Evolutionary conservation across 75 land plant species (phyloP), one percentile per base, ranked within the genome.

Genomic region (Pinus taeda): DNA sequence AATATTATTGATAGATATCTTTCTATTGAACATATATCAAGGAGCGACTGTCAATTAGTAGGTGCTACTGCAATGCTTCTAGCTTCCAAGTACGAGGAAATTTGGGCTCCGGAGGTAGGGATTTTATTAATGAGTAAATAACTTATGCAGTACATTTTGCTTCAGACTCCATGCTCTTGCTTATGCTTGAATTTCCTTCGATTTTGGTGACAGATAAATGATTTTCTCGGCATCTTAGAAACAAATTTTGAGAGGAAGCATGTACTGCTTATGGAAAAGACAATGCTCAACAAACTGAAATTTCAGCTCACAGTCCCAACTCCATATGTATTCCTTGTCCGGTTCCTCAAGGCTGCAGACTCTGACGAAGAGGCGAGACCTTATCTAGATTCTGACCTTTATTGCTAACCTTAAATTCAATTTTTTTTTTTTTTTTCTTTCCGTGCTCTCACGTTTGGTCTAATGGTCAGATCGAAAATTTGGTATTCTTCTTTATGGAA

Each of bases 281-380:
- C 29, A 17, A 94, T 96, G 75, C 82, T 96, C 17, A 87, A 90
- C 78, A 82, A 90, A 26, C 78, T 96, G 29, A 90, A 89, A 57
- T 96, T 92, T 88, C 83, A 79, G 59, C 74, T 96, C 36, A 94
- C 97, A 11, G 89, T 92, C 12, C 96, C 99, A 11, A 96, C 97
- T 7, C 83, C 90, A 2, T 96, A 94, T 70, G 90, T 94, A 3
- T 96, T 96, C 90, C 81, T 92, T 21, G 87, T 77, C 13, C 83
- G 99, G 0, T 92, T 87, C 74, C 78, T 94, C 74, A 96, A 94
- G 69, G 99, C 95, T 21, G 86, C 97, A 3, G 26, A 42, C 11
- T 56, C 87, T 59, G 92, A 92, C 59, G 77, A 80, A 17, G 81
- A 92, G 89, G 97, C 78, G 78, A 79, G 0, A 45, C 74, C 37